Base-by-base conservation (phyloP, 345 rosid species). In the Abelmoschus esculentus region DNA sequence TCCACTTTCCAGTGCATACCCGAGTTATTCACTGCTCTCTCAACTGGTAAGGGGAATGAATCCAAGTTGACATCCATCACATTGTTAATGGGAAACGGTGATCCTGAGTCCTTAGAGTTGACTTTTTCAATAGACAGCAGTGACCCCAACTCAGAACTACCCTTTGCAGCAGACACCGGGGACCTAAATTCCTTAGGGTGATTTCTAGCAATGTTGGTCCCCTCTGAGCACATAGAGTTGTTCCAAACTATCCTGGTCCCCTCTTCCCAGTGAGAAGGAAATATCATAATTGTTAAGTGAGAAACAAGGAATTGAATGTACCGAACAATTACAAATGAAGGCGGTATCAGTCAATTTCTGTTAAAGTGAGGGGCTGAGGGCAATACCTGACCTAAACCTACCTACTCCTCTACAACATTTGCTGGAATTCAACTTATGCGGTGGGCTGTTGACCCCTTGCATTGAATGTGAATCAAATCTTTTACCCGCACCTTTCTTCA, bases 401-500 rank as follows among this genome's bases (percentile, higher is more conserved):
- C 69, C 69, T 7, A 13, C 38, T 46, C 8, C 56, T 26, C 18
- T 14, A 28, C 38, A 14, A 47, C 13, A 66, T 14, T 66, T 12
- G 5, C 56, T 46, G 22, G 56, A 46, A 46, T 46, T 46, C 22
- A 14, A 26, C 19, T 66, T 66, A 7, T 66, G 50, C 14, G 55
- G 17, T 28, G 47, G 22, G 22, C 1, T 65, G 46, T 65, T 42
- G 32, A 19, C 32, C 53, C 68, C 42, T 2, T 13, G 18, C 17
- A 22, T 64, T 22, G 34, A 19, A 12, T 19, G 19, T 11, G 34
- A 64, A 15, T 19, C 68, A 44, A 13, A 44, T 22, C 18, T 66
- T 66, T 47, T 40, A 57, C 70, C 42, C 7, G 57, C 42, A 49
- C 49, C 57, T 66, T 47, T 15, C 80, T 88, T 88, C 29, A 89